phyloP scores from a whole-genome alignment of 305 asterid genomes.

The Coffea humblotiana region DNA sequence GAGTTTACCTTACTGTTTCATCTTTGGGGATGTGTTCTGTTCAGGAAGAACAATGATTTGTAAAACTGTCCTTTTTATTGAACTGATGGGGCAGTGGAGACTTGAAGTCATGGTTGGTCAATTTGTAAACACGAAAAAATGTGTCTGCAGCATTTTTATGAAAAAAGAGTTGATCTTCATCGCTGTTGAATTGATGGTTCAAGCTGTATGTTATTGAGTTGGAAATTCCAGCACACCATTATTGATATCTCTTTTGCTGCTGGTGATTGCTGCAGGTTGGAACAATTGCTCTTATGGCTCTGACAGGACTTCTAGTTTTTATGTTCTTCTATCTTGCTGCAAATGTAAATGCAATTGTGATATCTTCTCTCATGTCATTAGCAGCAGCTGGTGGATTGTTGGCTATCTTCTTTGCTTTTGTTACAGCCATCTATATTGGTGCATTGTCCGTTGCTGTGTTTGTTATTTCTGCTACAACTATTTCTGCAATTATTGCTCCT shows the following conservation, averaged over 20 bases:
- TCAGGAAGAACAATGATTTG: not conserved
- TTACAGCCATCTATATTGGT: conserved; percentile 66
- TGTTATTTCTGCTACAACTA: conserved; percentile 57
- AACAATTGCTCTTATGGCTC: conserved; percentile 51
- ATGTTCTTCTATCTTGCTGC: conserved; percentile 69
- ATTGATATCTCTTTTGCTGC: not conserved
- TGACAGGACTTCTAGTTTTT: conserved; percentile 64
- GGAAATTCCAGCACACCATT: no score
- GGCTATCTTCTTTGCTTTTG: conserved; percentile 70
- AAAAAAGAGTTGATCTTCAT: not conserved
- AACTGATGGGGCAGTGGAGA: not conserved
- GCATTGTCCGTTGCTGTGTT: conserved; percentile 55
- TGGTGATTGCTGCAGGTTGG: conserved; percentile 57
- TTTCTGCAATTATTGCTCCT: conserved; percentile 54
- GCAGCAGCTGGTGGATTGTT: conserved; percentile 89
- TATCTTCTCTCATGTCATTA: conserved; percentile 69
- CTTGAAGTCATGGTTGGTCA: not conserved
- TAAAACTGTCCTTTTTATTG: not conserved
- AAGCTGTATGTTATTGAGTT: not conserved
- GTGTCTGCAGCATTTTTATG: not conserved
- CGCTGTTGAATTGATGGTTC: not conserved
- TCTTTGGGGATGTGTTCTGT: not conserved
- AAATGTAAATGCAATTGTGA: conserved; percentile 68
- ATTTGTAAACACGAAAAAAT: not conserved
- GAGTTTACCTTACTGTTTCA: not conserved